Percentiles rank a stretch among this genome's conserved stretches.
Evolutionary conservation across 768 basidiomycete species (phyloP).

Genomic region (Auriscalpium microsporum): DNA sequence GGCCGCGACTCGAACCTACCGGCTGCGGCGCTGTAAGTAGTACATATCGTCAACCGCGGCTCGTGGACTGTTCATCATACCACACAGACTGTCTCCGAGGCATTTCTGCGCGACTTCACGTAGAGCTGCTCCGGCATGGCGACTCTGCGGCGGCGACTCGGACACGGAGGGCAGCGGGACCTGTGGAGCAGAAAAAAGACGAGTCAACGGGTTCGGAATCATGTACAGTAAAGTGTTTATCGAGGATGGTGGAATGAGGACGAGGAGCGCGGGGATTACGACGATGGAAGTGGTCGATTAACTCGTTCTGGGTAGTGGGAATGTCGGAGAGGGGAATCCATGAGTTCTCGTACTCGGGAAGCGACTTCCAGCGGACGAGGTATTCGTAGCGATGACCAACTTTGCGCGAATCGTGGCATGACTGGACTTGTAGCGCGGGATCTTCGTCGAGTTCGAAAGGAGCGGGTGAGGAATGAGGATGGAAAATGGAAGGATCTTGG

Average conservation of each 20-base stretch:
- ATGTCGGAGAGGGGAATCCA: slow-evolving; percentile 31
- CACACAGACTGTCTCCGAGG: too few species aligned
- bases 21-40: too few species aligned
- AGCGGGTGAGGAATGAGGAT: slow-evolving; percentile 16
- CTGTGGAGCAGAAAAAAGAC: too few species aligned
- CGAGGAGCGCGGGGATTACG: slow-evolving; percentile 24
- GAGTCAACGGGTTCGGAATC: neutral
- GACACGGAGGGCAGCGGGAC: too few species aligned
- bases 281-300: slow-evolving; percentile 28
- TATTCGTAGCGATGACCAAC: slow-evolving; percentile 29
- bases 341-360: slow-evolving; percentile 23
- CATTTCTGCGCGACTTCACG: too few species aligned
- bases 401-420: slow-evolving; percentile 26
- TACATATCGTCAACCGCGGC: too few species aligned
- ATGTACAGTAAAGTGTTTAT: neutral
- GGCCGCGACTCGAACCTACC: too few species aligned
- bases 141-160: too few species aligned
- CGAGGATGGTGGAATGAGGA: slow-evolving; percentile 19
- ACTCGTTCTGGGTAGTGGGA: slow-evolving; percentile 22
- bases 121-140: too few species aligned
- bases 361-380: slow-evolving; percentile 22
- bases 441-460: slow-evolving; percentile 14
- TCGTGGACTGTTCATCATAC: too few species aligned
- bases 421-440: slow-evolving; percentile 15
- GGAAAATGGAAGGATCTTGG: slow-evolving; percentile 26